Evolutionary conservation across 192 early-diverging fungal genomes (phyloP).

Genomic region (Coemansia aciculifera): DNA sequence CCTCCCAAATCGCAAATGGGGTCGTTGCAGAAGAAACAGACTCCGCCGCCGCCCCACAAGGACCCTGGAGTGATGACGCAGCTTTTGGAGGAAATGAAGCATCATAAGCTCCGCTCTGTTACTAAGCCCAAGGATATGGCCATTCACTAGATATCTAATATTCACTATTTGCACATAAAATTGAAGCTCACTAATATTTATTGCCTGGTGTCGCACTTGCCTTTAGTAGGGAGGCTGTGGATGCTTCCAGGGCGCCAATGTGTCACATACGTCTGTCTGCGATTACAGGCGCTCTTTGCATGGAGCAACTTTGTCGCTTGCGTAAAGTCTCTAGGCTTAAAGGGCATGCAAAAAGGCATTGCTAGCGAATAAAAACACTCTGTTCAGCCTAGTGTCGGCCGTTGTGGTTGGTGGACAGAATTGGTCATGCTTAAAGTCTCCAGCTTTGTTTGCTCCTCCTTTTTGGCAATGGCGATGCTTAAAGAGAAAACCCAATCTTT

Average conservation of each 20-base stretch:
- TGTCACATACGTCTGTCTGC: background rate
- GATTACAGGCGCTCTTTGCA: no score
- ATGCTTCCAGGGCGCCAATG: background rate
- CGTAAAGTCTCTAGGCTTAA: no score
- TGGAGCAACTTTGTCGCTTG: background rate
- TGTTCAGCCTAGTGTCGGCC: no score
- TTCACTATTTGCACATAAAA: background rate
- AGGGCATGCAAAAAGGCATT: no score
- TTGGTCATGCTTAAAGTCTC: no score
- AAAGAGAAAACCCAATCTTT: no score
- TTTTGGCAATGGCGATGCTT: no score
- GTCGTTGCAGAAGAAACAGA: background rate
- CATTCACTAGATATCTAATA: background rate
- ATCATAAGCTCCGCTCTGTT: conserved; percentile 38
- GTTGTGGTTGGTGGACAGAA: no score
- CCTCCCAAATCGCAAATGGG: background rate
- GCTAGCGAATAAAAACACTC: no score
- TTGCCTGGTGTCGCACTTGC: background rate
- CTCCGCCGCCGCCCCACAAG: conserved; percentile 25
- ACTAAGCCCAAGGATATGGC: conserved; percentile 51
- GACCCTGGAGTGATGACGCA: conserved; percentile 49
- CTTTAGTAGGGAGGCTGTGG: background rate
- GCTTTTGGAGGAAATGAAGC: conserved; percentile 49
- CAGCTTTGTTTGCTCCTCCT: no score
- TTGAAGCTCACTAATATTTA: background rate